phyloP scores from a whole-genome alignment of 2,329 filamentous ascomycete genomes.

The Phoma sp. region DNA sequence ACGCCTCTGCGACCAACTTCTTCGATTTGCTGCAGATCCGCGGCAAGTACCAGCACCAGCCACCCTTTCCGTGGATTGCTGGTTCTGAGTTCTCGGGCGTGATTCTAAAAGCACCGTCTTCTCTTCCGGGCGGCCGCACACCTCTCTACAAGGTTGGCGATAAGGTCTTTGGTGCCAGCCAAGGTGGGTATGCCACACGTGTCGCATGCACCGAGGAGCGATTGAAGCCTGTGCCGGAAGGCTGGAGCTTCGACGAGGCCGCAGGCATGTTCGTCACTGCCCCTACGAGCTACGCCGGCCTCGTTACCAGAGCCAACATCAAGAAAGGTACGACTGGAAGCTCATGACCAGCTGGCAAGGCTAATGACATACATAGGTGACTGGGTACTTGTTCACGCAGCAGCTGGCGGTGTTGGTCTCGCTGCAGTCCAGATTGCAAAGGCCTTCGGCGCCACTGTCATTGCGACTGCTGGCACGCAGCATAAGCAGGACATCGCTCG shows the following conservation, averaged over 20 bases:
- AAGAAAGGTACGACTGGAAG: constrained; percentile 56
- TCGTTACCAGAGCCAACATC: constrained; percentile 78
- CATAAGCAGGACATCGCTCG: constrained; percentile 81
- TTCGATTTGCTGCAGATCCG: constrained; percentile 96
- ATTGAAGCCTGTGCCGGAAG: constrained; percentile 75
- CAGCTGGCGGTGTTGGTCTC: constrained; percentile 87
- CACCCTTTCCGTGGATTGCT: constrained; percentile 84
- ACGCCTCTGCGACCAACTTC: constrained; percentile 91
- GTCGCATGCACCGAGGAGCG: constrained; percentile 69
- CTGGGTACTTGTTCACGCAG: constrained; percentile 87
- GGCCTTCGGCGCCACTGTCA: constrained; percentile 87
- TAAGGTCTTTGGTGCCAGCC: constrained; percentile 82
- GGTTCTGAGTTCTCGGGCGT: constrained; percentile 87
- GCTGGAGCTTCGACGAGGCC: constrained; percentile 84
- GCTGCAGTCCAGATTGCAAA: constrained; percentile 95
- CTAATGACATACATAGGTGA: constrained; percentile 62
- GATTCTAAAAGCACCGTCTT: constrained; percentile 69
- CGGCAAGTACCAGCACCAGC: constrained; percentile 94
- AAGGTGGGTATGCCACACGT: constrained; percentile 85
- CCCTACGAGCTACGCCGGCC: constrained; percentile 83
- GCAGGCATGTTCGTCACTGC: constrained; percentile 91
- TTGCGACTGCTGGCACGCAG: constrained; percentile 83
- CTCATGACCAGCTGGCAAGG: neutral
- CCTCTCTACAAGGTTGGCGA: constrained; percentile 77
- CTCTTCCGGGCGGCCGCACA: constrained; percentile 47